Conservation (phyloP, 2,329 filamentous ascomycete species). For the Xylariales sp. region DNA sequence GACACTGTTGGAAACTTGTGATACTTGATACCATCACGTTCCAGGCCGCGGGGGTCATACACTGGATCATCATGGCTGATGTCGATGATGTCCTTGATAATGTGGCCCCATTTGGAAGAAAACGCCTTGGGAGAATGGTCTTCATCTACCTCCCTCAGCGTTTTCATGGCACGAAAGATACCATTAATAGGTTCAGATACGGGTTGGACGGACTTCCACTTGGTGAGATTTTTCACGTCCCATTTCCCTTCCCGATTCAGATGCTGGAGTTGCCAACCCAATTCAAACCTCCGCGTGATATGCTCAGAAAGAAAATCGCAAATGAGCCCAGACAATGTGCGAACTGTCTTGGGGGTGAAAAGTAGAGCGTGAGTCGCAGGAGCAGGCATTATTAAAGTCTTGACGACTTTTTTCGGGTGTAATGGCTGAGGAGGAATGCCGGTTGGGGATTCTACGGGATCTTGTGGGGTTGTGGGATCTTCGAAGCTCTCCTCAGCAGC, state of each 20-base stretch:
- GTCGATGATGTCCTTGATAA: conserved; percentile 76
- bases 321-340: conserved; percentile 74
- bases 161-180: conserved; percentile 88
- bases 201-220: conserved; percentile 78
- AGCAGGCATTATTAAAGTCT: conserved; percentile 65
- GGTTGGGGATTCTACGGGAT: conserved; percentile 33
- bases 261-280: conserved; percentile 88
- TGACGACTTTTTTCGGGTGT: conserved; percentile 52
- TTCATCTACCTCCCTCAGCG: conserved; percentile 83
- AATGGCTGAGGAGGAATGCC: conserved; percentile 42
- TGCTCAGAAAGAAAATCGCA: conserved; percentile 74
- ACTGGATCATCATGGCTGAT: conserved; percentile 89
- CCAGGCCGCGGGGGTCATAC: conserved; percentile 72
- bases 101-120: conserved; percentile 42
- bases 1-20: conserved; percentile 90
- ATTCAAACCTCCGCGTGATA: conserved; percentile 71
- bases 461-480: conserved; percentile 42
- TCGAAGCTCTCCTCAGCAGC: conserved; percentile 25
- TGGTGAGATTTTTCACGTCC: conserved; percentile 94
- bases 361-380: conserved; percentile 80
- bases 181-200: conserved; percentile 75
- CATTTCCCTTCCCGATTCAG: conserved; percentile 89
- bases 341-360: conserved; percentile 72
- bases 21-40: conserved; percentile 63
- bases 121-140: conserved; percentile 74